Conservation (phyloP, 1,284 basidiomycete species). For the Boletus semigastroideus region DNA sequence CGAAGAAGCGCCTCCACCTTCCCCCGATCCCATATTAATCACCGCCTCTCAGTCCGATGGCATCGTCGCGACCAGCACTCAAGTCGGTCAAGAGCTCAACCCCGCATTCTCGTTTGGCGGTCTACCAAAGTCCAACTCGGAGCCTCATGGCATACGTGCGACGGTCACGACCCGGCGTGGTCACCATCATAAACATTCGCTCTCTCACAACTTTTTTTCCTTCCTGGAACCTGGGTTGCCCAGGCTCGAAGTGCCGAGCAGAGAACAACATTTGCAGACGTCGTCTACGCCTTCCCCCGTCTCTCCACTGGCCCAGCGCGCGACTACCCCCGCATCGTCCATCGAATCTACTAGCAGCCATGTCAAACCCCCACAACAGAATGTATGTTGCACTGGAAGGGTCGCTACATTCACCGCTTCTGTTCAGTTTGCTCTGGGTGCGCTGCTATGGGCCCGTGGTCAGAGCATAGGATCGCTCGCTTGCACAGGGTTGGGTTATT, state of each 20-base stretch:
- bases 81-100: constrained; percentile 19
- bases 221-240: constrained; percentile 66
- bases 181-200: constrained; percentile 91
- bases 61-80: neutral
- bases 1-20: neutral
- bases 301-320: constrained; percentile 23
- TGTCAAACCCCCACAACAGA: neutral
- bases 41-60: constrained; percentile 23
- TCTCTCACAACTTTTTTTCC: constrained; percentile 93
- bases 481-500: constrained; percentile 60
- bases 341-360: neutral
- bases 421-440: constrained; percentile 60
- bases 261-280: constrained; percentile 14
- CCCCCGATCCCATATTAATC: constrained; percentile 13
- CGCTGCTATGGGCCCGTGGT: constrained; percentile 66
- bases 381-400: constrained; percentile 19
- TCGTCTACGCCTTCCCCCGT: constrained; percentile 25
- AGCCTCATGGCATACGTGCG: constrained; percentile 16
- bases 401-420: constrained; percentile 32
- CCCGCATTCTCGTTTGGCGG: constrained; percentile 31
- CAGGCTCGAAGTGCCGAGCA: constrained; percentile 3
- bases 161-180: constrained; percentile 51
- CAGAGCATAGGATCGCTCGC: no score
- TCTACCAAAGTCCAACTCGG: constrained; percentile 30
- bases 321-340: constrained; percentile 11